Evolutionary conservation across 2,329 filamentous ascomycete genomes (phyloP).

Genomic region (Emergomyces pasteurianus): DNA sequence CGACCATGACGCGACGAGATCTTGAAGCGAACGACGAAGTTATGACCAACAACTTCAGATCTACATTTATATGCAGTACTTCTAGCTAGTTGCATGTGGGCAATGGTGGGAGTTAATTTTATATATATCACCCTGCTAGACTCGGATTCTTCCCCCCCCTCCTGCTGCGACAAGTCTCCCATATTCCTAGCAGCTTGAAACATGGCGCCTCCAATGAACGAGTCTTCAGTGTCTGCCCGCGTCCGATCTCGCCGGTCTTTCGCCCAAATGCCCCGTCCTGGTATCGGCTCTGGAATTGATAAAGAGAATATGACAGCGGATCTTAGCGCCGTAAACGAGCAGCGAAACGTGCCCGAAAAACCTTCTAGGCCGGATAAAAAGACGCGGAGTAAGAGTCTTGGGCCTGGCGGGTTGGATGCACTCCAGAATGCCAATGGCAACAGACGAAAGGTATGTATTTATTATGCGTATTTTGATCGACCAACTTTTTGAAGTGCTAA

Average conservation of each 20-base stretch:
- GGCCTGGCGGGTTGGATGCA: slow-evolving; percentile 77
- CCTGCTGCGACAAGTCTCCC: background rate
- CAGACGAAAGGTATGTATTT: slow-evolving; percentile 55
- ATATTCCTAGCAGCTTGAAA: slow-evolving; percentile 5
- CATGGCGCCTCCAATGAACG: slow-evolving; percentile 23
- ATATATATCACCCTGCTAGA: background rate
- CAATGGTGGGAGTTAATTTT: background rate
- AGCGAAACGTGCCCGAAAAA: slow-evolving; percentile 11
- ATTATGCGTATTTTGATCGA: slow-evolving; percentile 6
- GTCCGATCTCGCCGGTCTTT: slow-evolving; percentile 57
- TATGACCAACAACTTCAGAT: background rate
- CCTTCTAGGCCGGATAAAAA: slow-evolving; percentile 43
- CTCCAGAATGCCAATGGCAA: slow-evolving; percentile 62
- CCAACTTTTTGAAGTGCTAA: slow-evolving; percentile 6
- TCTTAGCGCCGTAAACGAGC: slow-evolving; percentile 36
- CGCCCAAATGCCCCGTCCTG: slow-evolving; percentile 44
- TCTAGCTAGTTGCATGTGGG: background rate
- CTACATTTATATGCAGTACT: background rate
- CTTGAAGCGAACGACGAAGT: background rate
- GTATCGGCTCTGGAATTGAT: slow-evolving; percentile 41
- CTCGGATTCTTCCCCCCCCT: background rate
- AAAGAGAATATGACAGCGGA: slow-evolving; percentile 71
- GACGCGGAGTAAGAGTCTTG: slow-evolving; percentile 89
- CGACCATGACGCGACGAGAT: slow-evolving; percentile 11
- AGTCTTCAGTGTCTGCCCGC: slow-evolving; percentile 22